Evolutionary conservation across 352 stramenopile genomes (phyloP).

Genomic region (Pseudoperonospora humuli): DNA sequence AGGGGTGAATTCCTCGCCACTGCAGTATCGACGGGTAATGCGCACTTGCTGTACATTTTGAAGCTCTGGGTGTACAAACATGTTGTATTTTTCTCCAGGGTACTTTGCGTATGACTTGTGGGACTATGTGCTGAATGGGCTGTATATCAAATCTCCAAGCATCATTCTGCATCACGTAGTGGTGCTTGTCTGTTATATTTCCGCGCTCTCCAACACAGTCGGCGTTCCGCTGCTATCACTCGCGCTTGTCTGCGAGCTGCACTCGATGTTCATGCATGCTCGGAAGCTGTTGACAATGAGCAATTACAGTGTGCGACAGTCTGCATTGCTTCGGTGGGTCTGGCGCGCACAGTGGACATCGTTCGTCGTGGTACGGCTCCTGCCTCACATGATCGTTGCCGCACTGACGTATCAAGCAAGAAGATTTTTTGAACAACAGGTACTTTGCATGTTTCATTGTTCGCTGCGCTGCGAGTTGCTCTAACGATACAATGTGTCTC

Average conservation of each 20-base stretch:
- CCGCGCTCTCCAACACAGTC: slow-evolving; percentile 60
- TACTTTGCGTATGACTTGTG: slow-evolving; percentile 82
- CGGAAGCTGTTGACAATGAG: slow-evolving; percentile 72
- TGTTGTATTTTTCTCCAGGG: slow-evolving; percentile 16
- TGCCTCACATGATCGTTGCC: slow-evolving; percentile 39
- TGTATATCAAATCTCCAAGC: slow-evolving; percentile 64
- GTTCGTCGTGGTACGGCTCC: slow-evolving; percentile 37
- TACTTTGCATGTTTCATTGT: slow-evolving; percentile 6
- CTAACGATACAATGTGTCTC: background rate
- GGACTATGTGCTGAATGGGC: slow-evolving; percentile 62
- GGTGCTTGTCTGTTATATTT: slow-evolving; percentile 76
- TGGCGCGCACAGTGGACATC: slow-evolving; percentile 51
- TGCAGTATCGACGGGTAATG: slow-evolving; percentile 50
- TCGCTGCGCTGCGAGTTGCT: background rate
- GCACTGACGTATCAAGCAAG: slow-evolving; percentile 38
- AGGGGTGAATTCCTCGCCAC: slow-evolving; percentile 43
- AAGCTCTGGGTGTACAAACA: background rate
- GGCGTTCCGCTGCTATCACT: slow-evolving; percentile 66
- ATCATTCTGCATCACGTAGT: slow-evolving; percentile 72
- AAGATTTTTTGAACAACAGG: slow-evolving; percentile 36
- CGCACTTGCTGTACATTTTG: background rate
- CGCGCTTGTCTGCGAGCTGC: slow-evolving; percentile 66
- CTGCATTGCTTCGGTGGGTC: slow-evolving; percentile 27
- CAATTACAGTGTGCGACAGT: slow-evolving; percentile 27
- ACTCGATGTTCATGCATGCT: slow-evolving; percentile 70